Base-by-base conservation (phyloP, 805 yeast species). In the Metschnikowia noctiluminum region DNA sequence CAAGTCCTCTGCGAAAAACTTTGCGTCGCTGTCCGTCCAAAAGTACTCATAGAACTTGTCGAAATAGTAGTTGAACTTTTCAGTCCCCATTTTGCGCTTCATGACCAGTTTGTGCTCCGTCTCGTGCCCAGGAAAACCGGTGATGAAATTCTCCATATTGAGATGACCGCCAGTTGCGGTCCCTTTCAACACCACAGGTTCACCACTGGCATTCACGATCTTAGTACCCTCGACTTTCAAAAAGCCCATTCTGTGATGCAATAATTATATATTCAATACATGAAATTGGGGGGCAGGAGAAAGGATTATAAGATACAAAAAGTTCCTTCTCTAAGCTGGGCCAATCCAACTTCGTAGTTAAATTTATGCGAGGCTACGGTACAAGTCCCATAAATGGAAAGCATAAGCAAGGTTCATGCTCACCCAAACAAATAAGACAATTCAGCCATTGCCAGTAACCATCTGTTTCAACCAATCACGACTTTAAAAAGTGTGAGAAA, bases 61-160 rank as follows among this genome's bases (percentile, higher is more conserved):
- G 53, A 76, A 78, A 64, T 77, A 78, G 63, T 56, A 77, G 42
- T 75, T 69, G 54, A 66, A 73, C 56, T 77, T 78, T 50, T 76
- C 79, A 46, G 70, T 55, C 38, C 82, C 82, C 52, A 78, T 68
- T 39, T 60, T 70, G 40, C 58, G 48, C 51, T 60, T 55, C 46
- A 77, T 49, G 1, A 74, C 76, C 40, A 62, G 53, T 57, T 76
- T 76, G 55, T 76, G 79, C 55, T 77, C 80, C 16, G 78, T 69
- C 56, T 77, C 82, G 54, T 73, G 79, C 3, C 81, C 81, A 10
- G 81, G 79, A 52, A 71, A 78, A 5, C 81, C 81, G 28, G 80
- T 77, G 54, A 78, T 77, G 70, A 78, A 77, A 61, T 78, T 78
- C 60, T 77, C 81, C 81, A 77, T 77, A 60, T 77, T 78, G 51